Conservation (phyloP, 345 rosid species). For the Eucalyptus virginea region DNA sequence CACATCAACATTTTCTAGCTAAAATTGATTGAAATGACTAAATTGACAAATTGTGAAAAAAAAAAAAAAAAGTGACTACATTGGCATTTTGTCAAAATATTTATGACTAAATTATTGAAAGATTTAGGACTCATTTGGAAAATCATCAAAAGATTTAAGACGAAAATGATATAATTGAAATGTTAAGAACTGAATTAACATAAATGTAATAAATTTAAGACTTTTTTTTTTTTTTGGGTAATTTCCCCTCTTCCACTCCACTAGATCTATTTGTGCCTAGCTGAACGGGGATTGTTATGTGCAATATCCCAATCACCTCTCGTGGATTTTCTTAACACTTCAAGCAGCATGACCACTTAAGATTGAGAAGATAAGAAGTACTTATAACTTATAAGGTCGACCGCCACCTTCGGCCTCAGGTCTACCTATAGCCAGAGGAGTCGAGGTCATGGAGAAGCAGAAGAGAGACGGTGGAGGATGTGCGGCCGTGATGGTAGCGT, state of each 20-base stretch:
- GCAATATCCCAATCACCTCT: not conserved
- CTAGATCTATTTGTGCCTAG: not conserved
- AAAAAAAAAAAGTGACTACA: no score
- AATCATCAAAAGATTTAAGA: no score
- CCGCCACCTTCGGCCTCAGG: not conserved
- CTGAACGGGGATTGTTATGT: not conserved
- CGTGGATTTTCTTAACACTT: not conserved
- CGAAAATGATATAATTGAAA: no score
- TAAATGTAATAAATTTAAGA: no score
- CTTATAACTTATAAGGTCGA: not conserved
- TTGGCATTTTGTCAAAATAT: no score
- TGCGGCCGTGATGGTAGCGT: not conserved
- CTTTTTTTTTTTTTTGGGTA: no score
- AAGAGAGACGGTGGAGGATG: not conserved
- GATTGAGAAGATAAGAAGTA: not conserved
- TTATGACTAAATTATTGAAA: no score
- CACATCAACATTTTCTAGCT: fast-evolving
- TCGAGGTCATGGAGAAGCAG: not conserved
- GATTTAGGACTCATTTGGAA: no score
- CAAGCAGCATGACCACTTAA: not conserved
- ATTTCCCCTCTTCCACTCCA: not conserved
- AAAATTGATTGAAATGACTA: no score
- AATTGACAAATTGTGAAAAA: no score
- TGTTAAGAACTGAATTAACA: no score
- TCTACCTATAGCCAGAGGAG: not conserved